Evolutionary conservation across 2,329 filamentous ascomycete species (phyloP), one percentile per base, ranked within the genome.

Genomic region (Mariannaea sp.): DNA sequence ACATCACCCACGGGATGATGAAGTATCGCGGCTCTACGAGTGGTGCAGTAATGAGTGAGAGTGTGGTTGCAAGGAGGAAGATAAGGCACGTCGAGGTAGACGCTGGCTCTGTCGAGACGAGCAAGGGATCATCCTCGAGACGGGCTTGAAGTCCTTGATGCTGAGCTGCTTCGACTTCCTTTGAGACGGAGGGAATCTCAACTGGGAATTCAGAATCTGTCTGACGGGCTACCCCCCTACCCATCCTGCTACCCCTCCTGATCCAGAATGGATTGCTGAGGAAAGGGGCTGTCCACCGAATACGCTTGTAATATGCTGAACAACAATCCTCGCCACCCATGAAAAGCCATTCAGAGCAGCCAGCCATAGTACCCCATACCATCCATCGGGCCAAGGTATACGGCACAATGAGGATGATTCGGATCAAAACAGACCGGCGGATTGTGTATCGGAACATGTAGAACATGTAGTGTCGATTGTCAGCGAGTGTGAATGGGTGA

Each of bases 381-480:
- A 87, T 72, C 82, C 86, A 93, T 7, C 81, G 86, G 64, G 84
- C 87, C 13, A 84, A 9, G 2, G 88, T 80, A 71, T 99, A 97
- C 1, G 87, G 75, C 0, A 86, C 78, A 0, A 87, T 81, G 1
- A 89, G 85, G 1, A 80, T 71, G 63, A 91, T 92, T 29, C 86
- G 86, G 45, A 90, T 73, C 14, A 77, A 72, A 1, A 78, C 76
- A 35, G 89, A 82, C 5, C 80, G 80, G 2, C 88, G 81, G 30
- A 97, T 86, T 5, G 88, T 86, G 65, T 92, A 85, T 1, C 92
- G 86, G 77, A 99, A 99, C 55, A 96, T 78, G 74, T 99, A 99
- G 72, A 99, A 99, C 70, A 96, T 88, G 75, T 96, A 99, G 71
- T 99, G 94, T 2, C 94, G 81, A 71, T 99, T 99, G 72, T 99